These are phyloP conservation scores for Chloropicon primus DNA, from an alignment of 139 green algal genomes.

Conservation along the genomic window DNA sequence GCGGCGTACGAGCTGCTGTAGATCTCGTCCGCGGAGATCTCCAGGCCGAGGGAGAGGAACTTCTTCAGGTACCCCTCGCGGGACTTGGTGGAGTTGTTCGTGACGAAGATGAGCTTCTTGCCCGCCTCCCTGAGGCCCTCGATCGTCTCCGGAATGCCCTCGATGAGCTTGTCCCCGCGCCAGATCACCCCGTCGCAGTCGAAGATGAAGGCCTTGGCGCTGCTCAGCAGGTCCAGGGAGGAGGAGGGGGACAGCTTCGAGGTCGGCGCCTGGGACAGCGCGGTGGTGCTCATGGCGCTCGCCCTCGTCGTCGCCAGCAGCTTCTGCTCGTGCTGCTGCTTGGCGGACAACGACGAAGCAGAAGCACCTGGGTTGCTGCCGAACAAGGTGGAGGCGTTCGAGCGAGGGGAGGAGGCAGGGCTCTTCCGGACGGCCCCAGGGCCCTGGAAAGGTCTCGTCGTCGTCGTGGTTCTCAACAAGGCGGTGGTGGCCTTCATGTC, in stretches of 20 bases:
- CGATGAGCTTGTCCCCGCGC: slow-evolving; percentile 87
- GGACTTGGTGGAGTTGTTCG: slow-evolving; percentile 99
- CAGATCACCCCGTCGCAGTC: slow-evolving; percentile 83
- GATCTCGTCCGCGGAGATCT: slow-evolving; percentile 90
- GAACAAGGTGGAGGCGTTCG: too few species aligned
- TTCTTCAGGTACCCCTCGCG: slow-evolving; percentile 74
- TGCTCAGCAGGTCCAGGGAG: slow-evolving; percentile 53
- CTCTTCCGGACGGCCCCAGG: too few species aligned
- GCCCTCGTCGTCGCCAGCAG: too few species aligned
- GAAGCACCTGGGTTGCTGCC: too few species aligned
- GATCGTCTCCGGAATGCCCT: slow-evolving; percentile 92
- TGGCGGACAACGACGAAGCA: too few species aligned
- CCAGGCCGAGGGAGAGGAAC: slow-evolving; percentile 83
- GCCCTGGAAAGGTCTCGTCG: too few species aligned
- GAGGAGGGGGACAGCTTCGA: neutral
- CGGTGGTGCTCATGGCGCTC: too few species aligned
- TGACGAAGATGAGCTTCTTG: slow-evolving; percentile 98
- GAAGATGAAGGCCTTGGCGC: slow-evolving; percentile 95
- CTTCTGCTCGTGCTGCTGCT: too few species aligned
- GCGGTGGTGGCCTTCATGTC: too few species aligned
- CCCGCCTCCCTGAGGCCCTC: slow-evolving; percentile 73
- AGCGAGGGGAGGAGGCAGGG: too few species aligned
- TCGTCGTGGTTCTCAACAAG: too few species aligned
- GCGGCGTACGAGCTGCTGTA: slow-evolving; percentile 97
- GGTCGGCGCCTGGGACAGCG: neutral